A percentile compares a stretch with the other conserved stretches of the same genome.
Evolutionary conservation across 257 asterid species (phyloP).

Genomic region (Thymus mandschuricus): DNA sequence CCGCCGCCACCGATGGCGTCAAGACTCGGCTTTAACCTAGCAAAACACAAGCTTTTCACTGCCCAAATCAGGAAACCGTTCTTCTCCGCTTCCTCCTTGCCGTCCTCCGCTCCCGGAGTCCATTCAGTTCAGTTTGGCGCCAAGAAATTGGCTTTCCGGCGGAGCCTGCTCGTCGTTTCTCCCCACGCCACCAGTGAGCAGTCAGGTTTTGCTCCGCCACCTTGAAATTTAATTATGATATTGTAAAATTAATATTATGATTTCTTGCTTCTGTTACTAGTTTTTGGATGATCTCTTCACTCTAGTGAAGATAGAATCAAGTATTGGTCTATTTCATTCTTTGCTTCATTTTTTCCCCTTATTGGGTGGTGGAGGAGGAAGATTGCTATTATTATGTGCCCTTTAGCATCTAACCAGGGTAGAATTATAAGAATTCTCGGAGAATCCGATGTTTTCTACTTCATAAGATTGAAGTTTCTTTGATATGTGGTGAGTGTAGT

Average conservation of each 20-base stretch:
- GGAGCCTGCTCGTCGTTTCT: constrained; percentile 50
- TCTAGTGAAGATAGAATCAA: not conserved
- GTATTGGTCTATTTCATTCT: not conserved
- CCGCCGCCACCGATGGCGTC: constrained; percentile 69
- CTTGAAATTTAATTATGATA: constrained; percentile 1
- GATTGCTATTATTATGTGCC: not conserved
- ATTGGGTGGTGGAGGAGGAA: not conserved
- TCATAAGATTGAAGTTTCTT: not conserved
- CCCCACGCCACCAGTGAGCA: constrained; percentile 81
- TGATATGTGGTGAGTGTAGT: not conserved
- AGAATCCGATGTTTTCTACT: not conserved
- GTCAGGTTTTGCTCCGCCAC: constrained; percentile 56
- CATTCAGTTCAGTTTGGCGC: constrained; percentile 47
- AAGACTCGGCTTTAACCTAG: constrained; percentile 50
- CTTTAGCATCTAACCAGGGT: not conserved
- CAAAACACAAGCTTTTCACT: constrained; percentile 50
- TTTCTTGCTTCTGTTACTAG: not conserved
- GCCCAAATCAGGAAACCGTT: constrained; percentile 56
- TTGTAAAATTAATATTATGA: not conserved
- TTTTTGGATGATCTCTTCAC: not conserved
- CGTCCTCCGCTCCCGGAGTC: constrained; percentile 54
- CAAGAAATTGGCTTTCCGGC: constrained; percentile 39
- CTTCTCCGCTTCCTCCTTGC: constrained; percentile 41
- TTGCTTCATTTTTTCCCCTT: not conserved
- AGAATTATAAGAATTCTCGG: not conserved